Percentiles rank a stretch among this genome's conserved stretches.
These are phyloP conservation scores for Eucalyptus pauciflora DNA, from an alignment of 345 rosid genomes.

Conservation along the genomic window DNA sequence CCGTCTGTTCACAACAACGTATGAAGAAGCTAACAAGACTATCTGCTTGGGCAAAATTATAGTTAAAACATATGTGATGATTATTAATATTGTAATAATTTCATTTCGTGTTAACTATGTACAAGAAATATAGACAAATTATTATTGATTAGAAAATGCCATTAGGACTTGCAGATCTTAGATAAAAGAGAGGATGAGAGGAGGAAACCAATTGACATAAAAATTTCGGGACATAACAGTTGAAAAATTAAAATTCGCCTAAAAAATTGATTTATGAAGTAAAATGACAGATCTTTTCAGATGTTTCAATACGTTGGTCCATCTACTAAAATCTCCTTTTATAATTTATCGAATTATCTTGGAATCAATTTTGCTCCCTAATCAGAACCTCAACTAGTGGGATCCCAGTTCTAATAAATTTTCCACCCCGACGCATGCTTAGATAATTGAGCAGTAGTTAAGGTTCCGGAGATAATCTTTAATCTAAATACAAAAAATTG, in stretches of 20 bases:
- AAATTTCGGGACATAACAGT: neutral
- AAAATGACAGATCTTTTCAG: neutral
- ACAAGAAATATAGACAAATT: neutral
- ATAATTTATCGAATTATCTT: neutral
- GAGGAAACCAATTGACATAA: neutral
- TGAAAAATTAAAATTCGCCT: neutral
- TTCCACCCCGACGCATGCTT: neutral
- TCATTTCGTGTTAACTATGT: neutral
- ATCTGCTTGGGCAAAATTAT: neutral
- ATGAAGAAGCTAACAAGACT: neutral
- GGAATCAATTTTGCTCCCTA: neutral
- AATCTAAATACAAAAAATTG: too few species aligned
- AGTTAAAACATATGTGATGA: neutral
- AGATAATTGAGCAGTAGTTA: neutral
- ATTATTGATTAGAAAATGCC: neutral
- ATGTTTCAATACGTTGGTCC: too few species aligned
- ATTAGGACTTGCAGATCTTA: neutral
- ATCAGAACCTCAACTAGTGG: neutral
- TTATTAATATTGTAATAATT: neutral
- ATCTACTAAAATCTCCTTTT: neutral
- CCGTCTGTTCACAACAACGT: neutral
- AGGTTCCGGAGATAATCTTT: neutral
- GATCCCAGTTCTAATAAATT: neutral
- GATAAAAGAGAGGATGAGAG: neutral
- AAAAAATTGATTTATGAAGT: neutral